Evolutionary conservation across 2,329 filamentous ascomycete genomes (phyloP), one percentile per base, ranked within the genome.

Genomic region (Diaporthe citrichinensis): DNA sequence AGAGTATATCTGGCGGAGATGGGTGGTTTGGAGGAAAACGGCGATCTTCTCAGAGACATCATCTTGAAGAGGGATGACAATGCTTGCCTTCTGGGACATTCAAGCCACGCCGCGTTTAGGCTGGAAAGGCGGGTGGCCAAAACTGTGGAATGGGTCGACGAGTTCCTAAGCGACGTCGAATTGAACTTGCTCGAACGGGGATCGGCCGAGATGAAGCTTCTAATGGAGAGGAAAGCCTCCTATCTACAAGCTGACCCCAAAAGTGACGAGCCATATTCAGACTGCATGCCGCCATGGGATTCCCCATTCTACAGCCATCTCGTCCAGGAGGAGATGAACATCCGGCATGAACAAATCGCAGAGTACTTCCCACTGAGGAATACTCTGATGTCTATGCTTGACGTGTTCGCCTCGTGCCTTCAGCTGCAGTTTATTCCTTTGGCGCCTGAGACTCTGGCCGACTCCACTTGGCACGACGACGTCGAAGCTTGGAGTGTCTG

Each of bases 31-130:
- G 25, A 7, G 51, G n/a, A 55, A 28, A 55, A 55, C n/a, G 51
- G 28, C 14, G 51, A 15, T 23, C 51, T 55, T 9, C 51, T 55
- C n/a, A 55, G n/a, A 55, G n/a, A 28, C 25, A 55, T 55, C n/a
- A 3, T 28, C 51, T 15, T 28, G 51, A 55, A 55, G n/a, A 55
- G 51, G n/a, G n/a, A 28, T 15, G 51, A 28, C 8, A 28, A 55
- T 28, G 51, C 51, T 23, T 10, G 51, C 51, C 51, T 28, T 4
- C 51, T 55, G 6, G 51, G 51, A 28, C 28, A 55, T 28, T 28
- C 51, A 55, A 55, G 51, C n/a, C 51, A 55, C 51, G 51, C 51
- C n/a, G 51, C n/a, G n/a, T 55, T 55, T 25, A 28, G 51, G n/a
- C n/a, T 55, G 23, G 51, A 55, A 28, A 9, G 51, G 25, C 51